Percentiles rank a stretch among this genome's conserved stretches.
Conservation (phyloP, 2,329 filamentous ascomycete genomes). For the Colletotrichum theobromicola region DNA sequence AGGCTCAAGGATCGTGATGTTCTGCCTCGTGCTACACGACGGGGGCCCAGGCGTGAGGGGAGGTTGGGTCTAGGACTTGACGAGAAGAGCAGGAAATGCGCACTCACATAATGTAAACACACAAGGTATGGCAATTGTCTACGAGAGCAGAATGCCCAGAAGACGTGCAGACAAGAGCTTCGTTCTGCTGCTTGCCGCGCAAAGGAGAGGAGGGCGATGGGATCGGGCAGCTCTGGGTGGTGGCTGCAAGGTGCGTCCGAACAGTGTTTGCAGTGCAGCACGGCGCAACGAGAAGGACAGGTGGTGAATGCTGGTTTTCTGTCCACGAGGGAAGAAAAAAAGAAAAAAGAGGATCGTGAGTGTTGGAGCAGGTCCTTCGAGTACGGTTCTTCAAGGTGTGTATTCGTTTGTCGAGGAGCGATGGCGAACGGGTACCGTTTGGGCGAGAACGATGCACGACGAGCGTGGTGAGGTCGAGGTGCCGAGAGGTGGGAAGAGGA, state of each 20-base stretch:
- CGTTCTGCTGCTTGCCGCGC: background rate
- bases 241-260: background rate
- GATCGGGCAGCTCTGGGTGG: background rate
- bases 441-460: background rate
- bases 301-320: background rate
- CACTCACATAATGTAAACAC: background rate
- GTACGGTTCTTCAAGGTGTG: background rate
- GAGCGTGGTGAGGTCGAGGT: constrained; percentile 10
- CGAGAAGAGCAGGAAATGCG: background rate
- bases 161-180: background rate
- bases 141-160: background rate
- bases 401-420: background rate
- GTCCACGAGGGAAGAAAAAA: background rate
- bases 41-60: background rate
- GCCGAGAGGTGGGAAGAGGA: constrained; percentile 4
- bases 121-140: constrained; percentile 7
- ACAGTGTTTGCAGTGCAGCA: background rate
- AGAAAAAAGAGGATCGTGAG: background rate
- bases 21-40: constrained; percentile 6
- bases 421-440: background rate
- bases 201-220: background rate
- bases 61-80: background rate
- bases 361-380: background rate
- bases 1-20: constrained; percentile 17
- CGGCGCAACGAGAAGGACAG: background rate